Conservation (phyloP, 352 stramenopile genomes). For the Globisporangium cederbergense region DNA sequence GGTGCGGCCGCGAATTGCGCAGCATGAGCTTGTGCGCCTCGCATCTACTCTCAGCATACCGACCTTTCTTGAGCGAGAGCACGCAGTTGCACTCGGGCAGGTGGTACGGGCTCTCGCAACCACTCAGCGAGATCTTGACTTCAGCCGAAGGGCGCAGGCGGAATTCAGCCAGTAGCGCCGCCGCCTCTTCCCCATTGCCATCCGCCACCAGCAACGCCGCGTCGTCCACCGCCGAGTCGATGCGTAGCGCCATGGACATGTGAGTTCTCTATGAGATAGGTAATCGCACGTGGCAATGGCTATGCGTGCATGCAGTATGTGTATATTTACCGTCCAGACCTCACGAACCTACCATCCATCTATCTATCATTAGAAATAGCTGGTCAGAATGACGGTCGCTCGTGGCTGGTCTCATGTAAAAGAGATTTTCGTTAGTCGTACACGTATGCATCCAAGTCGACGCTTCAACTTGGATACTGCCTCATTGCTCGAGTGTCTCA, state of each 20-base stretch:
- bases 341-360: background rate
- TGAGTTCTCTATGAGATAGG: background rate
- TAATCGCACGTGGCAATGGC: background rate
- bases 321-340: background rate
- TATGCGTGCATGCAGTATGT: background rate
- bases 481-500: background rate
- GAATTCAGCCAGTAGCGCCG: constrained; percentile 11
- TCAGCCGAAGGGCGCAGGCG: constrained; percentile 16
- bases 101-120: constrained; percentile 14
- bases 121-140: constrained; percentile 34
- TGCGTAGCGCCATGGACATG: background rate
- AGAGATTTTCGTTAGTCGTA: too few relatives aligned
- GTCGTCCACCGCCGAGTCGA: background rate
- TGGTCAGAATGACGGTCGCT: background rate
- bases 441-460: background rate
- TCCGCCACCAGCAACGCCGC: background rate
- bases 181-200: constrained; percentile 1
- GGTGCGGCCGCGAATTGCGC: constrained; percentile 43
- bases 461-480: too few relatives aligned
- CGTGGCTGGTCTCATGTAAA: too few relatives aligned
- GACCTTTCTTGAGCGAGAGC: constrained; percentile 37
- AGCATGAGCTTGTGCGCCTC: constrained; percentile 61
- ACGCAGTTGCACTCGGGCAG: constrained; percentile 45
- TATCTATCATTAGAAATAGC: background rate
- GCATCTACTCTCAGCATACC: constrained; percentile 44